Base-by-base conservation (phyloP, 257 asterid species). In the Penstemon newberryi region DNA sequence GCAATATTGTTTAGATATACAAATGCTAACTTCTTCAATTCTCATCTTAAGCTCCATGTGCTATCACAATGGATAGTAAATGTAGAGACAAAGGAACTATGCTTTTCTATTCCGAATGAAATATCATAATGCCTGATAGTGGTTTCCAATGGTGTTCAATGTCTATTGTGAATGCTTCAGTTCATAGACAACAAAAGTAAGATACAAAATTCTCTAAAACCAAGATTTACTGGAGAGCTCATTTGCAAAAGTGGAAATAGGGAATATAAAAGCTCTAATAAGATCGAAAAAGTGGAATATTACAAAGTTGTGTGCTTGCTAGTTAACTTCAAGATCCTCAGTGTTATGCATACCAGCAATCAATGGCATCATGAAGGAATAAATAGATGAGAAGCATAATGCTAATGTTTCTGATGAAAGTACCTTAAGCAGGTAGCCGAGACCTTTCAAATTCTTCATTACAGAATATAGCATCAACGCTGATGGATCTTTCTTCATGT, bases 391-490 rank as follows among this genome's bases (percentile, higher is more conserved):
- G 51, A 72, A 75, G 62, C 69, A 60, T 6, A 40, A 76, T 72
- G 37, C 66, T 73, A 67, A 37, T 56, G 56, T 15, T 47, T 59
- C 25, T 19, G 37, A 42, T 45, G 56, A 75, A 71, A 64, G 45
- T 80, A 93, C 99, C 99, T 93, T 87, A 53, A 93, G 69, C 78
- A 78, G 65, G 77, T 93, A 93, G 62, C 99, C 96, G 42, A 91
- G 83, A 52, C 71, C 84, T 80, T 83, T 79, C 66, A 93, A 84
- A 73, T 81, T 84, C 88, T 84, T 87, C 83, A 84, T 79, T 73
- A 93, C 90, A 56, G 96, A 85, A 83, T 79, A 87, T 25, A 93
- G 79, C 96, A 89, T 85, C 84, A 93, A 75, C 8, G 96, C 77
- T 37, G 87, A 77, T 42, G 95, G 86, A 79, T 93, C 90, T 81